A percentile compares a stretch with the other conserved stretches of the same genome.
phyloP scores from a whole-genome alignment of 2,329 filamentous ascomycete genomes.

The Magnaporthiopsis incrustans region DNA sequence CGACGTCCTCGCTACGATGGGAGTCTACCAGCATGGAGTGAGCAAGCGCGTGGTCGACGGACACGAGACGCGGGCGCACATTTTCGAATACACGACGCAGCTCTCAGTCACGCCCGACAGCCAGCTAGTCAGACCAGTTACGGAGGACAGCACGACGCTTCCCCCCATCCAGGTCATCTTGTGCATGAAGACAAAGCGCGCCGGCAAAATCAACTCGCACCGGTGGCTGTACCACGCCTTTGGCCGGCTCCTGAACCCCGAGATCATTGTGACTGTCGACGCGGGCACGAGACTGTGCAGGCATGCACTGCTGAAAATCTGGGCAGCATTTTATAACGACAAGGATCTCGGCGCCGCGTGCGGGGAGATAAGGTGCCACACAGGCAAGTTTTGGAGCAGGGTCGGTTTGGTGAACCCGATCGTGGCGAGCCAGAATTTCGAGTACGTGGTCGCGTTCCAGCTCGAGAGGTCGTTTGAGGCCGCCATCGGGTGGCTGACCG shows the following conservation, averaged over 20 bases:
- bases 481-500: conserved; percentile 62
- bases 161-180: conserved; percentile 99
- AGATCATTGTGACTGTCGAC: conserved; percentile 84
- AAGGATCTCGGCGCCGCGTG: conserved; percentile 97
- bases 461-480: conserved; percentile 76
- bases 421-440: conserved; percentile 95
- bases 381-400: conserved; percentile 62
- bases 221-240: conserved; percentile 98
- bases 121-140: conserved; percentile 79
- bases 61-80: conserved; percentile 91
- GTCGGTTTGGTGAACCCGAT: conserved; percentile 72
- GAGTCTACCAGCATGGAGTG: conserved; percentile 95
- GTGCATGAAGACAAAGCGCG: conserved; percentile 98
- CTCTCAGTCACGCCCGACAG: conserved; percentile 92
- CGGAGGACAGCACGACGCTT: conserved; percentile 76
- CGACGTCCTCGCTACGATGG: conserved; percentile 86
- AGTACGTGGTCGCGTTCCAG: conserved; percentile 96
- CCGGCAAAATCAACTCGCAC: conserved; percentile 99
- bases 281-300: conserved; percentile 96
- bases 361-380: conserved; percentile 79
- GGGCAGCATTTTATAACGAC: conserved; percentile 99
- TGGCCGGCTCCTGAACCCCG: conserved; percentile 91
- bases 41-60: conserved; percentile 98
- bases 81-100: conserved; percentile 98
- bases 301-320: conserved; percentile 74